These are phyloP conservation scores for Posidonia australis DNA, from an alignment of 106 monocot genomes.

Conservation along the genomic window DNA sequence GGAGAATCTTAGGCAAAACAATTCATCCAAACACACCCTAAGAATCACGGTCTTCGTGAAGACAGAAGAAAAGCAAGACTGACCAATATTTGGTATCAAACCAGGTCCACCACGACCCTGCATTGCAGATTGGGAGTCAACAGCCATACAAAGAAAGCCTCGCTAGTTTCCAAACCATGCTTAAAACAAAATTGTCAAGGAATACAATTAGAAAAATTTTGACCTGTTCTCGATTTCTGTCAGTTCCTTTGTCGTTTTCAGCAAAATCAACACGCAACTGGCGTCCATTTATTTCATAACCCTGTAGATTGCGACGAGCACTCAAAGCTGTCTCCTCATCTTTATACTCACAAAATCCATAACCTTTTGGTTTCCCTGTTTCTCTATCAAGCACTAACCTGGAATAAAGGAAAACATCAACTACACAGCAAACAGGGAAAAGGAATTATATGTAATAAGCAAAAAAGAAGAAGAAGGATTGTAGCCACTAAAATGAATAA, in stretches of 20 bases:
- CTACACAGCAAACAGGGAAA: background rate
- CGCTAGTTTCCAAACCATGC: too few species aligned
- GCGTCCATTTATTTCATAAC: conserved; percentile 98
- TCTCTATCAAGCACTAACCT: conserved; percentile 95
- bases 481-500: too few species aligned
- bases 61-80: conserved; percentile 6
- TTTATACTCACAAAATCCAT: conserved; percentile 97
- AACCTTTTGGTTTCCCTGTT: conserved; percentile 94
- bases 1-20: too few species aligned
- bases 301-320: conserved; percentile 94
- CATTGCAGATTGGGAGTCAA: conserved; percentile 8
- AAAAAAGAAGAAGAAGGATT: too few species aligned
- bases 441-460: too few species aligned
- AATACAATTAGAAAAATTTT: background rate
- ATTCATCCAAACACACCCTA: too few species aligned
- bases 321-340: conserved; percentile 97
- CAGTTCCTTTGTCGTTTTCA: conserved; percentile 82
- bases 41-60: background rate
- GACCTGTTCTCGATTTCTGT: conserved; percentile 85
- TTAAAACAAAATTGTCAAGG: too few species aligned
- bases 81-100: conserved; percentile 41
- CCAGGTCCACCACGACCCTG: conserved; percentile 97
- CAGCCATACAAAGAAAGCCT: background rate
- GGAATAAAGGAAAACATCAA: conserved; percentile 13
- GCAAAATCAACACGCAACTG: conserved; percentile 97